Base-by-base conservation (phyloP, 176 grass and related monocot species). In the Zoysia pacifica region DNA sequence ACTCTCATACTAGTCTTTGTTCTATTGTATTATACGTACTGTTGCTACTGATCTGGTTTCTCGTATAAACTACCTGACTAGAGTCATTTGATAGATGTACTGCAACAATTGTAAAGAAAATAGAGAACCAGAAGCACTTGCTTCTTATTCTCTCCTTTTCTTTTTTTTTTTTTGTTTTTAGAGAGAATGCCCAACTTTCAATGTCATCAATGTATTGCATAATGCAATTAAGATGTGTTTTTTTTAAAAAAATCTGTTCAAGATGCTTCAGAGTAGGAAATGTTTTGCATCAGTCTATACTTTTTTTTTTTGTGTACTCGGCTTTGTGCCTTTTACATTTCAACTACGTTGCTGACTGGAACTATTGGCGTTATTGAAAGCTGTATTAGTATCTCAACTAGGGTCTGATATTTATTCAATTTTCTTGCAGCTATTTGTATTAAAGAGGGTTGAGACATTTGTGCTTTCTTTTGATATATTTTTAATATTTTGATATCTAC, bases 71-170 rank as follows among this genome's bases (percentile, higher is more conserved):
- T 54, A 78, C 52, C 79, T 76, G 82, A 85, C 77, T 72, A 52
- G 37, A 54, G 70, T 40, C 48, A 85, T 72, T 77, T 76, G 47
- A 71, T 47, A 38, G 63, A 20, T 58, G 49, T 65, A 79, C 62
- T 85, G 73, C 52, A 89, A 58, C 83, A 73, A 78, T 42, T 89
- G 87, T 89, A 86, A 85, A 86, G 87, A 82, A 77, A 85, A 77
- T 82, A 89, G 72, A 78, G 62, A 82, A 66, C 52, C 44, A 55
- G 78, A 73, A 82, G 69, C 59, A 69, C 60, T 48, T 45, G 28
- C 60, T 48, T 45, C 28, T 28, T 28, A 28, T 28, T 28, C 28
- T 28, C 28, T 28, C 28, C 28, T 14, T 18, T 4, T 19, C n/a
- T 61, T 59, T 61, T 54, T 40, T 72, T 45, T 36, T 58, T 11